These are phyloP conservation scores for Grosmannia penicillata DNA, from an alignment of 2,329 filamentous ascomycete genomes.

Conservation along the genomic window DNA sequence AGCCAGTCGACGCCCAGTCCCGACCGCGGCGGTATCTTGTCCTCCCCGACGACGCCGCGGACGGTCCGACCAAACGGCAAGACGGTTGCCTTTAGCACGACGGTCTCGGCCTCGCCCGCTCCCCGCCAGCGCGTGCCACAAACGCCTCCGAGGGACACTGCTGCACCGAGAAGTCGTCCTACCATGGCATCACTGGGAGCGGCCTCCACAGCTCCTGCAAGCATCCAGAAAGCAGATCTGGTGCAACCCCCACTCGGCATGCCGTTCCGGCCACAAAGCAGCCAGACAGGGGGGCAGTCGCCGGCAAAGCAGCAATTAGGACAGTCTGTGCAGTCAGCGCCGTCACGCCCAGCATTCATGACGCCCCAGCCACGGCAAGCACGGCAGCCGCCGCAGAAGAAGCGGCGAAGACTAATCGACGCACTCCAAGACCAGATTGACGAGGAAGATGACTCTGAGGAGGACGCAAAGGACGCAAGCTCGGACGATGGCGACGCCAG, in stretches of 20 bases:
- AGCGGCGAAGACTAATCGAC: slow-evolving; percentile 24
- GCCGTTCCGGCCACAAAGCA: slow-evolving; percentile 3
- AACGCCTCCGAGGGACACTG: slow-evolving; percentile 4
- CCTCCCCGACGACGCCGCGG: neutral
- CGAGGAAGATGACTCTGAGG: slow-evolving; percentile 15
- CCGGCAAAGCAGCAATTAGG: neutral
- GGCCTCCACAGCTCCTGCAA: neutral
- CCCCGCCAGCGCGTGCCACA: slow-evolving; percentile 2
- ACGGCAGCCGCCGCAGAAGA: slow-evolving; percentile 3
- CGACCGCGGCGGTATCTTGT: neutral
- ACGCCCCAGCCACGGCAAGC: neutral
- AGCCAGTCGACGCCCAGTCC: neutral
- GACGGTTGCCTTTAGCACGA: neutral
- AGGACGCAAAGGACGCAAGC: neutral
- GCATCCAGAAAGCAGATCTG: neutral
- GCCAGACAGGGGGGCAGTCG: neutral
- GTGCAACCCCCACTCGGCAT: neutral
- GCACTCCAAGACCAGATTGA: slow-evolving; percentile 24
- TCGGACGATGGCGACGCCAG: slow-evolving; percentile 1
- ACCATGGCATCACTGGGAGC: slow-evolving; percentile 2
- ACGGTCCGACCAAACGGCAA: neutral
- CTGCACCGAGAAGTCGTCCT: neutral
- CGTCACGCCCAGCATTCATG: neutral
- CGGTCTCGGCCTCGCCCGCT: neutral
- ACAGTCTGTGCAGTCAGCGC: neutral